phyloP scores from a whole-genome alignment of 2,329 filamentous ascomycete genomes.

The Phaeosphaeria sp. region DNA sequence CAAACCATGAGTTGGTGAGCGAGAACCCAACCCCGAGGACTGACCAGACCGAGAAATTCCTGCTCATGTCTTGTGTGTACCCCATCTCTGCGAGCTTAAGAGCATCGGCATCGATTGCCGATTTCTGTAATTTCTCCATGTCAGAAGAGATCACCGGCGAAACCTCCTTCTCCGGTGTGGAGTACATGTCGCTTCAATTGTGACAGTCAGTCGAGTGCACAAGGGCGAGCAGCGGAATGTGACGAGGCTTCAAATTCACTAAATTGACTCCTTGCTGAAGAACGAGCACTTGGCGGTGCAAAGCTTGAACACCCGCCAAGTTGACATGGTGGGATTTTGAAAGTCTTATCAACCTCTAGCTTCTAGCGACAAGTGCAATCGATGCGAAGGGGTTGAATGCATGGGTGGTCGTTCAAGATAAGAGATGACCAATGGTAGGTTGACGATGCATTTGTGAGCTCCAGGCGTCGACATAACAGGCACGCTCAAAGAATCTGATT shows the following conservation, averaged over 20 bases:
- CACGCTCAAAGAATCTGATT: constrained; percentile 1
- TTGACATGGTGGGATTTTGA: not conserved
- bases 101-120: constrained; percentile 47
- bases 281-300: constrained; percentile 15
- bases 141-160: constrained; percentile 14
- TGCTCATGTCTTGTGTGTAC: constrained; percentile 55
- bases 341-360: constrained; percentile 9
- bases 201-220: not conserved
- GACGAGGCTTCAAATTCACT: not conserved
- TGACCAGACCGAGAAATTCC: constrained; percentile 58
- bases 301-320: constrained; percentile 17
- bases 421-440: constrained; percentile 8
- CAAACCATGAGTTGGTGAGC: constrained; percentile 61
- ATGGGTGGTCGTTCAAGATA: constrained; percentile 6
- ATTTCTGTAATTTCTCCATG: constrained; percentile 11
- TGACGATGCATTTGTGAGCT: not conserved
- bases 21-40: constrained; percentile 60
- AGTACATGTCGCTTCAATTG: constrained; percentile 3
- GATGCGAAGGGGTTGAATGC: not conserved
- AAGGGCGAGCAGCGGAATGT: constrained; percentile 1
- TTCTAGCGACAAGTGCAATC: constrained; percentile 1
- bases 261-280: constrained; percentile 7
- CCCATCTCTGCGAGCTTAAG: constrained; percentile 56
- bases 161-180: constrained; percentile 19
- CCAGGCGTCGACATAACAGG: constrained; percentile 1